Base-by-base conservation (phyloP, 768 basidiomycete species). In the Boletus coccyginus region DNA sequence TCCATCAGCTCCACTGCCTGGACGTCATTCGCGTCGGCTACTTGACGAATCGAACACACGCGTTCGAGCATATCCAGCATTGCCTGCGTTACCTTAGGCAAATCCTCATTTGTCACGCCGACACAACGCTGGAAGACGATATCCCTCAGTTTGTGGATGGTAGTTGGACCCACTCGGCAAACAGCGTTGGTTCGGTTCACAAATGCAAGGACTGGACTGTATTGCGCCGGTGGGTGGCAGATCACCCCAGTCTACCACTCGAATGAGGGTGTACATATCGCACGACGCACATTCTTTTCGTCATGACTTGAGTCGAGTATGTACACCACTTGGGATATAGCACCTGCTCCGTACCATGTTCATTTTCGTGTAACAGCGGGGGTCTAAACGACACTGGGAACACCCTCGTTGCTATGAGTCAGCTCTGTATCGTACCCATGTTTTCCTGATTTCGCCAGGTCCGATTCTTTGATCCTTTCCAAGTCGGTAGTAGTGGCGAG, bases 1-100 rank as follows among this genome's bases (percentile, higher is more conserved):
- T 76, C 67, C 81, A 82, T 63, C 74, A 82, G 57, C 71, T 79
- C 17, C 27, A 27, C 4, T 27, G 27, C 27, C 27, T 27, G 27
- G 27, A 27, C 27, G 27, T 27, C 27, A 27, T 27, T 27, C 27
- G 27, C 27, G 27, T 27, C 27, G 6, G 27, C 6, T 27, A 27
- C 27, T 27, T 27, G 27, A 27, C 27, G 27, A 27, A 27, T 27
- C 27, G 27, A 27, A 27, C 27, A 27, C 27, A 27, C 27, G 4
- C 27, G 27, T 27, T 27, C 27, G 27, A 27, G 27, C 27, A 27
- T 27, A 27, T 27, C 27, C 27, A 27, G 27, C 27, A 27, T 5
- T 27, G 27, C 27, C 4, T 27, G 27, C 27, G 27, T 6, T 27
- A 27, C 6, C 27, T 27, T 27, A 27, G 74, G 27, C 75, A 74